Percentiles rank a stretch among this genome's conserved stretches.
Conservation (phyloP, 345 rosid genomes). For the Anacardium occidentale region DNA sequence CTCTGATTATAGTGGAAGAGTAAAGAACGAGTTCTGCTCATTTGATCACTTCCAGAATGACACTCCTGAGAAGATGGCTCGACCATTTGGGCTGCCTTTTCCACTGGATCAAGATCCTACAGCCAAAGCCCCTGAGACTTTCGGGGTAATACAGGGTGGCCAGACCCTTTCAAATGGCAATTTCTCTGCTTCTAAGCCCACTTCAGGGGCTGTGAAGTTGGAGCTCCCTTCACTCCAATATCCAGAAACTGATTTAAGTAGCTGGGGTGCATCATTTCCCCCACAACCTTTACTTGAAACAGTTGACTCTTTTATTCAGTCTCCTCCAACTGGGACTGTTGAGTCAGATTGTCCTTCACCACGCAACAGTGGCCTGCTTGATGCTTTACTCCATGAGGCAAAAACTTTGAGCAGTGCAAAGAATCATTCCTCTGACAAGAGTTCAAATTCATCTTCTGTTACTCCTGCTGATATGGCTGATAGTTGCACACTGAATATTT, state of each 20-base stretch:
- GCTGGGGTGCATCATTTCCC: slow-evolving; percentile 65
- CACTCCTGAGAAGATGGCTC: slow-evolving; percentile 37
- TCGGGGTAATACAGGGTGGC: slow-evolving; percentile 62
- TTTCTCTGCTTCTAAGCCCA: slow-evolving; percentile 83
- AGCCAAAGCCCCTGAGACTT: slow-evolving; percentile 39
- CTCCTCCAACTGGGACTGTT: slow-evolving; percentile 53
- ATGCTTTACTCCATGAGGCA: slow-evolving; percentile 84
- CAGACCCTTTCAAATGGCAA: slow-evolving; percentile 81
- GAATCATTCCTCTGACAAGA: slow-evolving; percentile 64
- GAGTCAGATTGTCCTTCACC: slow-evolving; percentile 62
- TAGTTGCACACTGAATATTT: slow-evolving; percentile 43
- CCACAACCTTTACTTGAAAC: slow-evolving; percentile 68
- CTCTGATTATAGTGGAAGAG: slow-evolving; percentile 41
- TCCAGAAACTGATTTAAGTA: slow-evolving; percentile 71
- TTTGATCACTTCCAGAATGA: slow-evolving; percentile 52
- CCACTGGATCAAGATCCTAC: slow-evolving; percentile 54
- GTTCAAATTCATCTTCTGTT: slow-evolving; percentile 56
- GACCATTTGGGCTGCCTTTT: slow-evolving; percentile 48
- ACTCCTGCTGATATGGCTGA: slow-evolving; percentile 55
- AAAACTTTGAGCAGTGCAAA: slow-evolving; percentile 62
- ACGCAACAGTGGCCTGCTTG: slow-evolving; percentile 81
- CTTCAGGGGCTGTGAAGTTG: slow-evolving; percentile 81
- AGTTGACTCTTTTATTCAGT: slow-evolving; percentile 74
- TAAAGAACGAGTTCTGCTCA: slow-evolving; percentile 47
- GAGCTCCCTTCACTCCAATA: slow-evolving; percentile 99